Evolutionary conservation across 805 yeast species (phyloP).

Genomic region (Kuraishia borneana): DNA sequence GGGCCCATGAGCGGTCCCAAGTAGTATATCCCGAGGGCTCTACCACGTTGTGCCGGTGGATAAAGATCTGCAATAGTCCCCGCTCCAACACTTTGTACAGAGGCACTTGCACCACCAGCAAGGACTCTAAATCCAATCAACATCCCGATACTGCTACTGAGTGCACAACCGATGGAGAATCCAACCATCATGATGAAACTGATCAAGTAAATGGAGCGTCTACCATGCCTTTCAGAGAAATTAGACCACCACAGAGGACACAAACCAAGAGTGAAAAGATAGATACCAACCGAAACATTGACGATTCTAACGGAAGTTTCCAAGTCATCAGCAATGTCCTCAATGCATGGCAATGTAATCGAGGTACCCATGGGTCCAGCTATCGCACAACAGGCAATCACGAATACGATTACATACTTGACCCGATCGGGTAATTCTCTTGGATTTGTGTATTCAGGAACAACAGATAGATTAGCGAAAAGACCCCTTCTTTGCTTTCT

Average conservation of each 20-base stretch:
- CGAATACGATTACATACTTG: slow-evolving; percentile 45
- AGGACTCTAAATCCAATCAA: slow-evolving; percentile 61
- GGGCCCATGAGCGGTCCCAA: slow-evolving; percentile 80
- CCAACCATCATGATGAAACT: slow-evolving; percentile 54
- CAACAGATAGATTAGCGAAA: slow-evolving; percentile 32
- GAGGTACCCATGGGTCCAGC: slow-evolving; percentile 89
- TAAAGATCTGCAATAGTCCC: slow-evolving; percentile 76
- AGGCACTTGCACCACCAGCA: slow-evolving; percentile 73
- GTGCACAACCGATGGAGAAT: slow-evolving; percentile 64
- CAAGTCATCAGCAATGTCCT: slow-evolving; percentile 41
- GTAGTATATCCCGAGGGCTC: slow-evolving; percentile 71
- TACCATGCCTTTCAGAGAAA: slow-evolving; percentile 62
- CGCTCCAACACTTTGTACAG: slow-evolving; percentile 85
- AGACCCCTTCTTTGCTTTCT: slow-evolving; percentile 45
- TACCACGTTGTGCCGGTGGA: slow-evolving; percentile 57
- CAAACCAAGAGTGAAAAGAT: slow-evolving; percentile 61
- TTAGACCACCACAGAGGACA: slow-evolving; percentile 89
- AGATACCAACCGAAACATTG: slow-evolving; percentile 73
- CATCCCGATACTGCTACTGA: slow-evolving; percentile 47
- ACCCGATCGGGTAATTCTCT: slow-evolving; percentile 40
- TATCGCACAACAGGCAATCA: slow-evolving; percentile 64
- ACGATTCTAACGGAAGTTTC: slow-evolving; percentile 49
- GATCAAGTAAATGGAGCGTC: slow-evolving; percentile 60
- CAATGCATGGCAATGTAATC: slow-evolving; percentile 69
- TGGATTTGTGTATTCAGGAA: slow-evolving; percentile 70